phyloP scores from a whole-genome alignment of 768 basidiomycete genomes.

The Serendipita sp. region DNA sequence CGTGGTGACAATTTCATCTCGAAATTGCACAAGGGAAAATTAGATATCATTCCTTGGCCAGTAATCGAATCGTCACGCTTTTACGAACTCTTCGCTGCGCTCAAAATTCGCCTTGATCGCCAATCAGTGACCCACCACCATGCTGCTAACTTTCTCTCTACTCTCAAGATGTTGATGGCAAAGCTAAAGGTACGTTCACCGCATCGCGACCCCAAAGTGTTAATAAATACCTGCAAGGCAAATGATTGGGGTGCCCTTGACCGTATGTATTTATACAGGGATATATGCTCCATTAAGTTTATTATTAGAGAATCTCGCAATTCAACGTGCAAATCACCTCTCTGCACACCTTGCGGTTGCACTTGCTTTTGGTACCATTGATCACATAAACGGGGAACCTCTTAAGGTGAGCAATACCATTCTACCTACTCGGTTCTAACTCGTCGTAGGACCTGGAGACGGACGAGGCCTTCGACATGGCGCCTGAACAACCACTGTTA shows the following conservation, averaged over 20 bases:
- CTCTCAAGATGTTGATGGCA: slow-evolving; percentile 48
- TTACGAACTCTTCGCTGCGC: slow-evolving; percentile 33
- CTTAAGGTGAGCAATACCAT: slow-evolving; percentile 26
- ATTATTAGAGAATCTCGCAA: slow-evolving; percentile 18
- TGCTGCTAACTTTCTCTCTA: slow-evolving; percentile 38
- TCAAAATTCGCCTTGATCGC: slow-evolving; percentile 32
- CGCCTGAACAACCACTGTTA: background rate
- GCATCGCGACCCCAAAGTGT: background rate
- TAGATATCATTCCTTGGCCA: slow-evolving; percentile 49
- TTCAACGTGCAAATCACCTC: slow-evolving; percentile 22
- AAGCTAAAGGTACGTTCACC: slow-evolving; percentile 36
- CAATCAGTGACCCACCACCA: slow-evolving; percentile 32
- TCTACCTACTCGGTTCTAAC: no score
- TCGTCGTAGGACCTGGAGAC: slow-evolving; percentile 36
- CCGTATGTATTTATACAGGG: slow-evolving; percentile 24
- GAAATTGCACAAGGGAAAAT: slow-evolving; percentile 35
- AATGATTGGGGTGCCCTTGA: slow-evolving; percentile 52
- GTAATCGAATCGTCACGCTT: slow-evolving; percentile 48
- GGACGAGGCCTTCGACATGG: slow-evolving; percentile 15
- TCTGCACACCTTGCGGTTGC: slow-evolving; percentile 29
- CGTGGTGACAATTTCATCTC: slow-evolving; percentile 47
- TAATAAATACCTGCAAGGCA: slow-evolving; percentile 21
- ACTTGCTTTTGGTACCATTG: slow-evolving; percentile 30
- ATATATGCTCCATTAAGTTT: slow-evolving; percentile 20
- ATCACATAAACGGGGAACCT: slow-evolving; percentile 28